phyloP scores from a whole-genome alignment of 2,329 filamentous ascomycete genomes.

The Pseudogymnoascus sp. region DNA sequence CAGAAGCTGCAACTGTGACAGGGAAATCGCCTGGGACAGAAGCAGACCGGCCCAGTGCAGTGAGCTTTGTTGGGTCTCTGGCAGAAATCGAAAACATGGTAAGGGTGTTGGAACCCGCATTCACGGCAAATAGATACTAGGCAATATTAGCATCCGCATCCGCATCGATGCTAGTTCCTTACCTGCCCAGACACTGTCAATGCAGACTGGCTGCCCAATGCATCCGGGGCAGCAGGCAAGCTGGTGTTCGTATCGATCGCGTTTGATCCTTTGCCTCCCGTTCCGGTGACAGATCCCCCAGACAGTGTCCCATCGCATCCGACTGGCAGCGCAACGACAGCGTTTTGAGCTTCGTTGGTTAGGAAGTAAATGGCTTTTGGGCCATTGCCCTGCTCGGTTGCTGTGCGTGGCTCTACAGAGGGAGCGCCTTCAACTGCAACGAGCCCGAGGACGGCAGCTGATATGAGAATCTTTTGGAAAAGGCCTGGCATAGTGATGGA shows the following conservation, averaged over 20 bases:
- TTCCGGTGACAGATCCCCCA: slow-evolving; percentile 33
- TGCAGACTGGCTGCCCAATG: slow-evolving; percentile 42
- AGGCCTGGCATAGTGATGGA: neutral
- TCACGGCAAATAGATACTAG: slow-evolving; percentile 47
- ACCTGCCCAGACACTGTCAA: slow-evolving; percentile 44
- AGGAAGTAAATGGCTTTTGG: slow-evolving; percentile 45
- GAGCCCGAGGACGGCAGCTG: neutral
- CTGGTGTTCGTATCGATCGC: slow-evolving; percentile 31
- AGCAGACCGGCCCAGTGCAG: slow-evolving; percentile 35
- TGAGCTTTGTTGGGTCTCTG: slow-evolving; percentile 36
- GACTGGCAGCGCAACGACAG: slow-evolving; percentile 45
- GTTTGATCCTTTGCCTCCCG: slow-evolving; percentile 39
- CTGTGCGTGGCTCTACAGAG: neutral
- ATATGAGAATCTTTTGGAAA: neutral
- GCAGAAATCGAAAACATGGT: slow-evolving; percentile 39
- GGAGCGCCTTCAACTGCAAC: neutral
- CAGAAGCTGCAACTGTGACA: slow-evolving; percentile 27
- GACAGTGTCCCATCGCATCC: slow-evolving; percentile 38
- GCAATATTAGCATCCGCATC: slow-evolving; percentile 3
- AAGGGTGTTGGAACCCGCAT: slow-evolving; percentile 44
- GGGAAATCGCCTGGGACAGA: slow-evolving; percentile 44
- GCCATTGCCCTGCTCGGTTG: neutral
- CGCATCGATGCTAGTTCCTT: slow-evolving; percentile 19
- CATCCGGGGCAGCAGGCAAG: slow-evolving; percentile 38
- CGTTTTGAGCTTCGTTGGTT: slow-evolving; percentile 41